Evolutionary conservation across 768 basidiomycete species (phyloP).

Genomic region (Leccinum fibrillosum): DNA sequence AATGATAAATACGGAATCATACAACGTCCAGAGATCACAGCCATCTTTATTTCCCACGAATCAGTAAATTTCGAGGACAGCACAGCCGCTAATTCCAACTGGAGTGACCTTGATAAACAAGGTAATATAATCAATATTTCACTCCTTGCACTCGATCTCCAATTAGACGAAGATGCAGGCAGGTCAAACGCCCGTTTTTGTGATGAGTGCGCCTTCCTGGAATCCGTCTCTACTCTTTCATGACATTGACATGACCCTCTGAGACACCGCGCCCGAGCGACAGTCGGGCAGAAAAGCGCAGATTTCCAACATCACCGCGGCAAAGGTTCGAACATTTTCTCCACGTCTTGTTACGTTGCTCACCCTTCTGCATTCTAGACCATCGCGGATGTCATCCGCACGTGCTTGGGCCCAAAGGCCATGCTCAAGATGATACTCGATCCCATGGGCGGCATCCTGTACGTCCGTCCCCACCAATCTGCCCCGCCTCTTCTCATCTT

Average conservation of each 20-base stretch:
- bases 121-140: too few species aligned
- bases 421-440: slow-evolving; percentile 99
- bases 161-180: background rate
- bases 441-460: slow-evolving; percentile 99
- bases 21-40: too few species aligned
- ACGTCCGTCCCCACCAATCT: slow-evolving; percentile 23
- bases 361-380: slow-evolving; percentile 48
- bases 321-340: slow-evolving; percentile 61
- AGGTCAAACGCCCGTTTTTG: background rate
- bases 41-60: too few species aligned
- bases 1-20: too few species aligned
- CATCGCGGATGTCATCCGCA: slow-evolving; percentile 96
- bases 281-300: slow-evolving; percentile 95
- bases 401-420: slow-evolving; percentile 94
- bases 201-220: background rate
- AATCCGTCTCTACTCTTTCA: background rate
- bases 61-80: too few species aligned
- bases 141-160: too few species aligned
- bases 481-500: background rate
- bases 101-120: too few species aligned
- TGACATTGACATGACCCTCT: background rate
- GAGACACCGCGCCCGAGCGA: slow-evolving; percentile 92
- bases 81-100: too few species aligned
- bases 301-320: slow-evolving; percentile 94
- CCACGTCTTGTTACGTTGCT: background rate